phyloP scores from a whole-genome alignment of 2,329 filamentous ascomycete genomes.

The Paraphoma chrysanthemicola region DNA sequence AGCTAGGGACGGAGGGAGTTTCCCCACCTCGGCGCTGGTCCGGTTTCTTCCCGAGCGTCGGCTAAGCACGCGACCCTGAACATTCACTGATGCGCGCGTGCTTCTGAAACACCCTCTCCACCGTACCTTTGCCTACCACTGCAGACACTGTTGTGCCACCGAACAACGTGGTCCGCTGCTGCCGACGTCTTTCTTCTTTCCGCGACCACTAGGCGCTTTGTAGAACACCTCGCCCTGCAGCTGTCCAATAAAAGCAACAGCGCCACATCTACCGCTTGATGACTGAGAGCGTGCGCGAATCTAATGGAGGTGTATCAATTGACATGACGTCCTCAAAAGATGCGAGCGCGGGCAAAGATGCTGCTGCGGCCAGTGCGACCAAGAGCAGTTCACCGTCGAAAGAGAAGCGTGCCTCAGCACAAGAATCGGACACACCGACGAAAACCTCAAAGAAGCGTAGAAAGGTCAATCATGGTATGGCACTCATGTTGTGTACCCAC shows the following conservation, averaged over 20 bases:
- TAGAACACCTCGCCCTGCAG: slow-evolving; percentile 31
- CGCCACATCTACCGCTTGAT: slow-evolving; percentile 46
- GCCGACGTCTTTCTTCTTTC: slow-evolving; percentile 24
- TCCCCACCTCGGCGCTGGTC: slow-evolving; percentile 27
- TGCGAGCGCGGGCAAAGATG: slow-evolving; percentile 36
- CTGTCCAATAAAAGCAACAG: slow-evolving; percentile 35
- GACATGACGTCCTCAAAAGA: slow-evolving; percentile 42
- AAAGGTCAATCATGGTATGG: slow-evolving; percentile 61
- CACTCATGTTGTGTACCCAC: slow-evolving; percentile 28
- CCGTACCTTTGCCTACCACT: slow-evolving; percentile 21
- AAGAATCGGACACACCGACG: slow-evolving; percentile 38
- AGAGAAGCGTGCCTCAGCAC: slow-evolving; percentile 35
- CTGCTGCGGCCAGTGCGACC: slow-evolving; percentile 30
- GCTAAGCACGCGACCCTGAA: slow-evolving; percentile 35
- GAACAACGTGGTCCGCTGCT: slow-evolving; percentile 35
- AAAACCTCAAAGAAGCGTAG: slow-evolving; percentile 57
- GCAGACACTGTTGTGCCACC: slow-evolving; percentile 31
- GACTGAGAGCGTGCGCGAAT: slow-evolving; percentile 42
- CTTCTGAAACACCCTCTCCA: slow-evolving; percentile 27
- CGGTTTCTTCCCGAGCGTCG: slow-evolving; percentile 29
- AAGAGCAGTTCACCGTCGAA: slow-evolving; percentile 38
- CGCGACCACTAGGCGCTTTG: slow-evolving; percentile 29
- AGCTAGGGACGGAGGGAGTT: slow-evolving; percentile 6
- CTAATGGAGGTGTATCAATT: slow-evolving; percentile 47
- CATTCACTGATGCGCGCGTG: slow-evolving; percentile 35